Percentiles rank a stretch among this genome's conserved stretches.
phyloP scores from a whole-genome alignment of 305 asterid genomes.

The Plantago lanceolata region DNA sequence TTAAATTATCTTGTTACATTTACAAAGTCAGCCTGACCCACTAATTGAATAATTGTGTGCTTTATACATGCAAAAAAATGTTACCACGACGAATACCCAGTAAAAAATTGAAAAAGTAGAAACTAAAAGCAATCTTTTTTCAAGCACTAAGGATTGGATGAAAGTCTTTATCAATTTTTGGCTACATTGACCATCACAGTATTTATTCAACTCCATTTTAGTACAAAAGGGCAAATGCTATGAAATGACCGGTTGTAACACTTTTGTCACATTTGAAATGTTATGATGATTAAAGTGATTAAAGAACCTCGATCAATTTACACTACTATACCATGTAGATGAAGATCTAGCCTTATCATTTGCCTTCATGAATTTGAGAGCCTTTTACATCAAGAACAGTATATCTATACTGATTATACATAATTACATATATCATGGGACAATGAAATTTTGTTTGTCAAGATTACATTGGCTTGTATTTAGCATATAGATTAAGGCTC shows the following conservation, averaged over 20 bases:
- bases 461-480: no score
- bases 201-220: constrained; percentile 23
- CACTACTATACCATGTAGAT: background rate
- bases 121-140: constrained; percentile 47
- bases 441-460: background rate
- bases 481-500: no score
- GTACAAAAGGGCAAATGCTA: constrained; percentile 4
- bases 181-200: constrained; percentile 60
- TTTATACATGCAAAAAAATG: constrained; percentile 8
- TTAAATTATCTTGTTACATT: background rate
- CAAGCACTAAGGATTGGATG: constrained; percentile 43
- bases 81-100: background rate
- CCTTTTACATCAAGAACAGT: constrained; percentile 12
- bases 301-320: background rate
- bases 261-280: constrained; percentile 29
- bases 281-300: constrained; percentile 45
- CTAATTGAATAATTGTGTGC: constrained; percentile 26
- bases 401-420: no score
- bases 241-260: constrained; percentile 22
- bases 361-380: constrained; percentile 39
- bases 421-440: background rate
- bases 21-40: constrained; percentile 39
- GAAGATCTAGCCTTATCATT: constrained; percentile 28
- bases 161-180: constrained; percentile 31
- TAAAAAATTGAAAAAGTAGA: constrained; percentile 28